phyloP scores from a whole-genome alignment of 176 grass and related monocot species.

The Musa acuminata region DNA sequence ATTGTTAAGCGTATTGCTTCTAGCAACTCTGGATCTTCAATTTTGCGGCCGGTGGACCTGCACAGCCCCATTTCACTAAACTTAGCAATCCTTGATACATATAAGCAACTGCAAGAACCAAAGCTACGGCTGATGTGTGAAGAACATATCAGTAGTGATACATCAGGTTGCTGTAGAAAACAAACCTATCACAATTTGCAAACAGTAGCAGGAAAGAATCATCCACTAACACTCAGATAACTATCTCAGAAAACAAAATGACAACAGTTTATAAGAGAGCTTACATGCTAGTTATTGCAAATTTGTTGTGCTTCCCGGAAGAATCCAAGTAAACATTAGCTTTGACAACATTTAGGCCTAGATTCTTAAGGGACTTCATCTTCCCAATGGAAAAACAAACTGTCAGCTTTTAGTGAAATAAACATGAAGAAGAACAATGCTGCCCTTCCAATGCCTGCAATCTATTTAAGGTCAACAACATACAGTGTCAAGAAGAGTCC shows the following conservation, averaged over 20 bases:
- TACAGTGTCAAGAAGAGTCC: slow-evolving; percentile 97
- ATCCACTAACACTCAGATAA: neutral
- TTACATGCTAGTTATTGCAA: slow-evolving; percentile 74
- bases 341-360: slow-evolving; percentile 93
- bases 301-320: slow-evolving; percentile 89
- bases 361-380: slow-evolving; percentile 84
- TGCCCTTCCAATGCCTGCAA: neutral
- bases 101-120: neutral
- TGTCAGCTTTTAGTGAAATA: neutral
- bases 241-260: slow-evolving; percentile 3
- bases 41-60: slow-evolving; percentile 93
- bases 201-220: neutral
- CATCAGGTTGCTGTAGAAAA: neutral
- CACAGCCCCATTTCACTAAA: slow-evolving; percentile 14
- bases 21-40: slow-evolving; percentile 87
- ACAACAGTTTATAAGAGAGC: slow-evolving; percentile 21
- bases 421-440: neutral
- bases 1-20: slow-evolving; percentile 93
- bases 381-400: slow-evolving; percentile 28
- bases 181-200: neutral
- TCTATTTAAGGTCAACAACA: slow-evolving; percentile 13
- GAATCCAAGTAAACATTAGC: slow-evolving; percentile 90
- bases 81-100: neutral
- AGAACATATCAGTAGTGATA: neutral
- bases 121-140: neutral